Evolutionary conservation across 108 stramenopile genomes (phyloP), one percentile per base, ranked within the genome.

Genomic region (Nitzschia putrida): DNA sequence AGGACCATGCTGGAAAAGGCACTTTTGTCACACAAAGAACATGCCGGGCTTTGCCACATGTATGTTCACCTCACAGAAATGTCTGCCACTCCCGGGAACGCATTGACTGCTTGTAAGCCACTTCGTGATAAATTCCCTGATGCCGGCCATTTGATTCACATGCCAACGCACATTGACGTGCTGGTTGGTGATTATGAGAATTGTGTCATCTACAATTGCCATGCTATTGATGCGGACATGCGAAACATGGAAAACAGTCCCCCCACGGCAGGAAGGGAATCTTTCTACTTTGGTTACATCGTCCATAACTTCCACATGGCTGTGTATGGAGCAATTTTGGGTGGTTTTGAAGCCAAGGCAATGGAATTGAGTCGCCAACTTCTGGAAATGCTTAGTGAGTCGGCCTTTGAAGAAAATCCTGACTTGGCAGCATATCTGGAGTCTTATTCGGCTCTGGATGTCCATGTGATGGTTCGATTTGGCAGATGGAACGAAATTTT

Each of bases 161-260:
- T 85, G 84, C 80, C 88, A 10, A 92, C 94, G 11, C 94, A 95
- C 72, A 95, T 95, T 61, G 91, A 95, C 69, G 91, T 92, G 7
- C 77, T 92, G 39, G 78, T 95, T 20, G 94, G 94, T 25, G 91
- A 95, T 57, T 92, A 92, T 53, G 88, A 90, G 58, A 79, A 80
- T 37, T 88, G 88, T 52, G 88, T 95, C 0, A 57, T 57, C 10
- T 92, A 73, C 76, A 95, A 95, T 64, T 72, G 59, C 29, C 52
- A 64, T 2, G 94, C 88, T n/a, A 89, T 91, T 54, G n/a, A 61
- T 42, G 88, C 91, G 0, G 94, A 95, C 57, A 69, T 80, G 68
- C 83, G 81, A 68, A 53, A 70, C 43, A 88, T 87, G 82, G 25
- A 65, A 18, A 60, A 51, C 23, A 84, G 83, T 49, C 91, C 89